A percentile compares a stretch with the other conserved stretches of the same genome.
Conservation (phyloP, 2,329 filamentous ascomycete species). For the Fusarium albidum region DNA sequence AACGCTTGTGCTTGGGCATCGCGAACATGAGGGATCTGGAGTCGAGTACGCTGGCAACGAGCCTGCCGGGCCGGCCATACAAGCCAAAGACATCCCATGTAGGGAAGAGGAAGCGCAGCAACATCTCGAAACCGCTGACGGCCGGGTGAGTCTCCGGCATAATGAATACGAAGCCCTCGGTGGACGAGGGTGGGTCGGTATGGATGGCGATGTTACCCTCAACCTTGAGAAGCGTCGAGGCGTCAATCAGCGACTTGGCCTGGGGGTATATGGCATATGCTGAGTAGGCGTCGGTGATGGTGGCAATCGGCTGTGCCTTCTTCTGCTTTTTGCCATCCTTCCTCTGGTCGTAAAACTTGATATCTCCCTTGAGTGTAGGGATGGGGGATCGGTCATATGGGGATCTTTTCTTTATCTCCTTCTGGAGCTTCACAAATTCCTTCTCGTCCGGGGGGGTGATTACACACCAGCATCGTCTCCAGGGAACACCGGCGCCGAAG, state of each 20-base stretch:
- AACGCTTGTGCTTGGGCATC: slow-evolving; percentile 87
- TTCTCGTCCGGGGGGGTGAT: slow-evolving; percentile 94
- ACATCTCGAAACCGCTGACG: slow-evolving; percentile 93
- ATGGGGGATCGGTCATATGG: slow-evolving; percentile 78
- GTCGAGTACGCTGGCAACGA: slow-evolving; percentile 89
- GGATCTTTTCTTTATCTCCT: slow-evolving; percentile 81
- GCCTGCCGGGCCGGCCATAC: slow-evolving; percentile 86
- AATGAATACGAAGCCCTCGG: slow-evolving; percentile 95
- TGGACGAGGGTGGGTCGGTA: slow-evolving; percentile 76
- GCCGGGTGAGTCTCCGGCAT: slow-evolving; percentile 97
- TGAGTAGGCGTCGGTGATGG: slow-evolving; percentile 88
- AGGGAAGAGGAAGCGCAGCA: slow-evolving; percentile 91
- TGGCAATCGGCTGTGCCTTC: slow-evolving; percentile 88
- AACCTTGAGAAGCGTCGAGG: slow-evolving; percentile 92
- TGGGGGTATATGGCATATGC: slow-evolving; percentile 97
- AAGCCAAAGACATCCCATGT: slow-evolving; percentile 92
- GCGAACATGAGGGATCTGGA: slow-evolving; percentile 96
- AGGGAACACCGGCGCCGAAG: slow-evolving; percentile 94
- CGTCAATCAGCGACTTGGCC: slow-evolving; percentile 90
- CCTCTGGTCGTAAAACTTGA: slow-evolving; percentile 92
- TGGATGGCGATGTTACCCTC: slow-evolving; percentile 92
- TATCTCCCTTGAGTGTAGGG: slow-evolving; percentile 80
- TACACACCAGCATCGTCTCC: slow-evolving; percentile 97
- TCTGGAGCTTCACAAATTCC: slow-evolving; percentile 83
- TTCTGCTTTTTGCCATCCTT: slow-evolving; percentile 84